These are phyloP conservation scores for Candida succiphila DNA, from an alignment of 805 yeast genomes.

Conservation along the genomic window DNA sequence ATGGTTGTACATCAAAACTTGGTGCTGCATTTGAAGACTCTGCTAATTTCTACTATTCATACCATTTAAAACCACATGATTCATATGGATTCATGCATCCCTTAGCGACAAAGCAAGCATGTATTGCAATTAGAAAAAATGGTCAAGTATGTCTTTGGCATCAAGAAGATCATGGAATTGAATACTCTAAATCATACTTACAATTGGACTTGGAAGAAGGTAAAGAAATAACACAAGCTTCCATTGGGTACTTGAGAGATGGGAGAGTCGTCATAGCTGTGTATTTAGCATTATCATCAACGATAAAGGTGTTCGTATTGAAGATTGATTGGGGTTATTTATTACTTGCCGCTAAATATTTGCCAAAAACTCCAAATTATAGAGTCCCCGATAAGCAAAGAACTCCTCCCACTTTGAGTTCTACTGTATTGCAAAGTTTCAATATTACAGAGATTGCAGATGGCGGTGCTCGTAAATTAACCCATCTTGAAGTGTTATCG, in stretches of 20 bases:
- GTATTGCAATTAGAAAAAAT: conserved; percentile 52
- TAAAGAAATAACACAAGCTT: conserved; percentile 23
- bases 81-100: conserved; percentile 64
- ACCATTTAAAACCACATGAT: conserved; percentile 49
- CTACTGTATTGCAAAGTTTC: conserved; percentile 22
- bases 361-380: conserved; percentile 36
- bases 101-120: conserved; percentile 55
- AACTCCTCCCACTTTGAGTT: conserved; percentile 27
- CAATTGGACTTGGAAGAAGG: conserved; percentile 20
- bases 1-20: conserved; percentile 24
- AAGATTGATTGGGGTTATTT: conserved; percentile 48
- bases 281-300: conserved; percentile 25
- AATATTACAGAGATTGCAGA: conserved; percentile 20
- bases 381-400: conserved; percentile 38
- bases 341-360: conserved; percentile 33
- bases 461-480: conserved; percentile 15
- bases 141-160: conserved; percentile 54
- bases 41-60: conserved; percentile 29
- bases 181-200: conserved; percentile 32
- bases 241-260: conserved; percentile 43
- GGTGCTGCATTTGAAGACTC: conserved; percentile 27
- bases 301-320: conserved; percentile 31
- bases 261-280: conserved; percentile 34
- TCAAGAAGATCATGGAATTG: conserved; percentile 55
- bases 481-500: conserved; percentile 32